Evolutionary conservation across 2,329 filamentous ascomycete genomes (phyloP).

Genomic region (Blumeria hordei): DNA sequence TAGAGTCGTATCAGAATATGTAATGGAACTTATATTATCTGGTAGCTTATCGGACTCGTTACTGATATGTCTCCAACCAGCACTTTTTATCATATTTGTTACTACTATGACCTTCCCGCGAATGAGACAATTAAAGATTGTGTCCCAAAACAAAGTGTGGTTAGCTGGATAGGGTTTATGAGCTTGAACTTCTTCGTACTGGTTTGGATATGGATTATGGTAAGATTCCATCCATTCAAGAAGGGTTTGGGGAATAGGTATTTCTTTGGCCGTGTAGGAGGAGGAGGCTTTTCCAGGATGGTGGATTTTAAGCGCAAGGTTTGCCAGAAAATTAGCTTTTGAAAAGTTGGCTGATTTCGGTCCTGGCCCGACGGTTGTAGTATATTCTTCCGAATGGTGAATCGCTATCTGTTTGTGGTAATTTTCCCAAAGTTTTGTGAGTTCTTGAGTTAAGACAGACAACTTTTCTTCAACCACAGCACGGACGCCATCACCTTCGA

Average conservation of each 20-base stretch:
- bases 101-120: slow-evolving; percentile 49
- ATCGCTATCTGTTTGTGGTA: slow-evolving; percentile 22
- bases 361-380: slow-evolving; percentile 39
- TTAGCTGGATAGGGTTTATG: slow-evolving; percentile 49
- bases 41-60: slow-evolving; percentile 36
- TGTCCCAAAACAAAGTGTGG: slow-evolving; percentile 65
- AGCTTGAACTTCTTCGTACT: slow-evolving; percentile 38
- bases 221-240: slow-evolving; percentile 62
- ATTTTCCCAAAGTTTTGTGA: slow-evolving; percentile 31
- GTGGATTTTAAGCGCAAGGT: slow-evolving; percentile 54
- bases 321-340: slow-evolving; percentile 59
- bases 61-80: slow-evolving; percentile 56
- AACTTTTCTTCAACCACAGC: slow-evolving; percentile 31
- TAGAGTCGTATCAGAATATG: slow-evolving; percentile 51
- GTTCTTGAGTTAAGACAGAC: slow-evolving; percentile 25
- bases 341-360: slow-evolving; percentile 36
- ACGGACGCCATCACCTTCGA: slow-evolving; percentile 29
- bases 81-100: slow-evolving; percentile 42
- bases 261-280: slow-evolving; percentile 9
- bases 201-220: slow-evolving; percentile 47
- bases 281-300: slow-evolving; percentile 26
- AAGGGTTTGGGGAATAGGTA: slow-evolving; percentile 49
- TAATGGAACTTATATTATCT: slow-evolving; percentile 26
- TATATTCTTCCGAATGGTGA: slow-evolving; percentile 26
- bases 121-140: slow-evolving; percentile 47